Conservation (phyloP, 495 filamentous ascomycete genomes). For the Pyronema omphalodes region DNA sequence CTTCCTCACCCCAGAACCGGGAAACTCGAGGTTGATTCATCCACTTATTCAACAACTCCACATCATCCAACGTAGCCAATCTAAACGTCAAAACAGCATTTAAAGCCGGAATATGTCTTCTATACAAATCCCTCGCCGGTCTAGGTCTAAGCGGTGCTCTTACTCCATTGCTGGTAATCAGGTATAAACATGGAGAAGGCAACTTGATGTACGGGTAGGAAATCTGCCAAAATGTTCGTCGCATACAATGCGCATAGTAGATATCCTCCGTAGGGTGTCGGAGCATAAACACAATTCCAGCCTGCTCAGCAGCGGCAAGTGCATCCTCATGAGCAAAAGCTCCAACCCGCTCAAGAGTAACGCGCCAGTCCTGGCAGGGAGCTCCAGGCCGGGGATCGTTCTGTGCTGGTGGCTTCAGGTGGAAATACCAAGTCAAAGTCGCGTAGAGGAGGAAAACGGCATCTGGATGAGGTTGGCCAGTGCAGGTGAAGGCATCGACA, state of each 20-base stretch:
- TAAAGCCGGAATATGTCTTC: slow-evolving; percentile 64
- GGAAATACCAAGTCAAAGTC: slow-evolving; percentile 93
- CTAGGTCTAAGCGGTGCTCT: slow-evolving; percentile 81
- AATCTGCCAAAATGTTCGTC: slow-evolving; percentile 75
- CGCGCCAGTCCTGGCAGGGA: slow-evolving; percentile 72
- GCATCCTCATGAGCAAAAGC: slow-evolving; percentile 7
- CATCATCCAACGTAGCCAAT: slow-evolving; percentile 38
- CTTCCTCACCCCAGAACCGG: slow-evolving; percentile 59
- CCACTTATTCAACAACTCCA: slow-evolving; percentile 69
- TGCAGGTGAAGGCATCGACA: not conserved
- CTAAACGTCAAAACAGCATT: slow-evolving; percentile 79
- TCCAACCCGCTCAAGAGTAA: slow-evolving; percentile 43
- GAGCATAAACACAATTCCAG: slow-evolving; percentile 13
- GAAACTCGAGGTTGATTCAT: slow-evolving; percentile 75
- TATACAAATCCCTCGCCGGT: slow-evolving; percentile 80
- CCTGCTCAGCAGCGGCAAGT: slow-evolving; percentile 10
- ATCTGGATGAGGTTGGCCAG: not conserved
- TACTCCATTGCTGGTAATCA: slow-evolving; percentile 47
- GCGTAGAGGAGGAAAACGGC: slow-evolving; percentile 87
- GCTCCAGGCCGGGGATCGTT: slow-evolving; percentile 30
- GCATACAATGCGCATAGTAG: not conserved
- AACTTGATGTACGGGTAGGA: slow-evolving; percentile 56
- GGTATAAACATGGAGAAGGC: slow-evolving; percentile 32
- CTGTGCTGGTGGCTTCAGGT: slow-evolving; percentile 35
- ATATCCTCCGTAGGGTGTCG: slow-evolving; percentile 3